phyloP scores from a whole-genome alignment of 768 basidiomycete species.

The Trametes cingulata region DNA sequence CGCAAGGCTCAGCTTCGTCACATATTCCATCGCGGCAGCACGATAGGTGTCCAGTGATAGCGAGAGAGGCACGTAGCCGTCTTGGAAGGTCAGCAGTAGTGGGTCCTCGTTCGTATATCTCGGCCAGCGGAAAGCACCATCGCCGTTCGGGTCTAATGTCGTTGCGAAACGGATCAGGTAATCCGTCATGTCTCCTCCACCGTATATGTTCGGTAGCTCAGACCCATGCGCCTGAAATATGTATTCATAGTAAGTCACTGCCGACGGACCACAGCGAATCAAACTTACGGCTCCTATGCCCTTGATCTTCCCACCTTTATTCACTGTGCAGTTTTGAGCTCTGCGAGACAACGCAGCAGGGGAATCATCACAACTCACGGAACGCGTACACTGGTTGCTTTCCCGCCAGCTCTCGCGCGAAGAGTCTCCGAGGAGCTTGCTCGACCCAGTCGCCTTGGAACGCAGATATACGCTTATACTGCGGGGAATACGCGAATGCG shows the following conservation, averaged over 20 bases:
- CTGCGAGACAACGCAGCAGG: neutral
- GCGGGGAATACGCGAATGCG: constrained; percentile 11
- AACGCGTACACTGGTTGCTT: constrained; percentile 9
- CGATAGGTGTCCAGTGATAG: constrained; percentile 28
- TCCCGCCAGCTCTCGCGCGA: constrained; percentile 1
- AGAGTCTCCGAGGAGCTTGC: constrained; percentile 24
- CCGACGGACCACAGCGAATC: no score
- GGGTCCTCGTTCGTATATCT: constrained; percentile 20
- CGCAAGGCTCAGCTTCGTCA: constrained; percentile 7
- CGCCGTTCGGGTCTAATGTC: constrained; percentile 28
- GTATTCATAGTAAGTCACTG: no score
- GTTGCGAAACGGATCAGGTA: constrained; percentile 31
- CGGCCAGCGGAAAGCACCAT: constrained; percentile 26
- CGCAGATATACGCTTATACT: constrained; percentile 31
- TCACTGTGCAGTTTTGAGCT: neutral
- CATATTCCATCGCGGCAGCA: constrained; percentile 12
- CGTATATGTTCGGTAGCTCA: constrained; percentile 16
- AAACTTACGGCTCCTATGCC: constrained; percentile 10
- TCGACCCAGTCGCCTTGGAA: constrained; percentile 28
- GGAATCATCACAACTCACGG: neutral
- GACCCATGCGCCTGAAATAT: constrained; percentile 19
- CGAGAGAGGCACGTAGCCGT: constrained; percentile 16
- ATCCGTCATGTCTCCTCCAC: constrained; percentile 18
- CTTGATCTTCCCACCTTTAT: neutral
- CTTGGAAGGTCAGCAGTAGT: constrained; percentile 26